Evolutionary conservation across 1,284 basidiomycete species (phyloP), one percentile per base, ranked within the genome.

Genomic region (Meira miltonrushii): DNA sequence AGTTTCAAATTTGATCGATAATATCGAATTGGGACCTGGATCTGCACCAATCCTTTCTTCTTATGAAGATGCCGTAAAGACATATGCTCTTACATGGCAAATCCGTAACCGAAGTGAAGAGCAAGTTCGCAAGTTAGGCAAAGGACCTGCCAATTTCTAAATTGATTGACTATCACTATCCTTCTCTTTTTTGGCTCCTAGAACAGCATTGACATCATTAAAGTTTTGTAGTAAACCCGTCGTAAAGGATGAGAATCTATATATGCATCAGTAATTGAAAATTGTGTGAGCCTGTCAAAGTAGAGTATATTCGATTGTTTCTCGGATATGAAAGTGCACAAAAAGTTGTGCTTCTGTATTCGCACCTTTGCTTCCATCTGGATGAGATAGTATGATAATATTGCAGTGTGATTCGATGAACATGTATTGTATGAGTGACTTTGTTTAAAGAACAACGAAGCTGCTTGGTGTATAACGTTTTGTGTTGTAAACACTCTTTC

Each of bases 401-500:
- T 33, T 33, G 28, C 28, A 33, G 28, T 33, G 28, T 33, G 3
- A 8, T 33, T 33, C 15, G 15, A 43, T 43, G 41, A 43, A 43
- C 15, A 43, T n/a, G 41, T 4, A 43, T 43, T 28, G 15, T n/a
- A 50, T 17, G 25, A 50, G 6, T 50, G 25, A n/a, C 3, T 50
- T 44, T 12, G 54, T n/a, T 58, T 19, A 77, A 48, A 83, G 74
- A 19, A 83, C 81, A 58, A 82, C 80, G 62, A 82, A 80, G 64
- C 78, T 81, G 59, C 69, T 82, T 33, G 87, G 84, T 66, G 85
- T 85, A 82, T 92, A 92, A 75, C 86, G 85, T 62, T 86, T 82
- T 65, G 87, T 87, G 83, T 90, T 85, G 84, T 95, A 96, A 19
- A 90, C 86, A 77, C 86, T 87, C 83, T 89, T 86, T 52, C 88